Conservation (phyloP, 2,329 filamentous ascomycete species). For the Exophiala mesophila region DNA sequence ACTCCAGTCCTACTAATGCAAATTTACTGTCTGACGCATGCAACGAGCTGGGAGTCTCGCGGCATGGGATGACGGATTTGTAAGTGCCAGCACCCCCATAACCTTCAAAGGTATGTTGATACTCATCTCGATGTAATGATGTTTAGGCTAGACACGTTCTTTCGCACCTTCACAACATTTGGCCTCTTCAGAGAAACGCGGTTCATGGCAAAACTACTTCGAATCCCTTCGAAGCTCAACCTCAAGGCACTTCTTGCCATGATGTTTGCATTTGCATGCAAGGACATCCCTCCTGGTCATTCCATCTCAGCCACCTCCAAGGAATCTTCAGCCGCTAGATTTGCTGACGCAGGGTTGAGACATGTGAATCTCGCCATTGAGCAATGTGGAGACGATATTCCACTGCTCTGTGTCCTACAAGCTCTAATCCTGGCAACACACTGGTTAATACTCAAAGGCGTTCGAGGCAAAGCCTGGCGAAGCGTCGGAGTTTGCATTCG, state of each 20-base stretch:
- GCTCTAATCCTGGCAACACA: conserved; percentile 33
- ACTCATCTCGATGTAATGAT: no score
- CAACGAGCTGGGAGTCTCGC: no score
- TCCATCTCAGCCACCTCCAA: not conserved
- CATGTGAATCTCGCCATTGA: conserved; percentile 29
- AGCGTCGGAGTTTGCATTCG: conserved; percentile 29
- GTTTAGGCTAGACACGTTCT: conserved; percentile 20
- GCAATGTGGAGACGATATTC: conserved; percentile 32
- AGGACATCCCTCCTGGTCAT: no score
- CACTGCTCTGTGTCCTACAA: conserved; percentile 35
- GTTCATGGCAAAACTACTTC: conserved; percentile 27
- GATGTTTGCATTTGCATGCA: conserved; percentile 31
- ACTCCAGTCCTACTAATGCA: no score
- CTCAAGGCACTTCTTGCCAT: conserved; percentile 30
- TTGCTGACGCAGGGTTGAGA: conserved; percentile 25
- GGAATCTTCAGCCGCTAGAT: conserved; percentile 12
- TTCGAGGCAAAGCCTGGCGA: conserved; percentile 36
- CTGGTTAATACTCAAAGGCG: conserved; percentile 34
- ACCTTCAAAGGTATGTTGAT: no score
- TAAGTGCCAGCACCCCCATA: no score
- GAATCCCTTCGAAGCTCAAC: conserved; percentile 20
- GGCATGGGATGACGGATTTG: no score
- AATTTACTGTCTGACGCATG: no score
- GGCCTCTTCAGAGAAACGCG: conserved; percentile 31
- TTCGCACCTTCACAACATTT: conserved; percentile 33